Base-by-base conservation (phyloP, 2,329 filamentous ascomycete species). In the Purpureocillium lavendulum region DNA sequence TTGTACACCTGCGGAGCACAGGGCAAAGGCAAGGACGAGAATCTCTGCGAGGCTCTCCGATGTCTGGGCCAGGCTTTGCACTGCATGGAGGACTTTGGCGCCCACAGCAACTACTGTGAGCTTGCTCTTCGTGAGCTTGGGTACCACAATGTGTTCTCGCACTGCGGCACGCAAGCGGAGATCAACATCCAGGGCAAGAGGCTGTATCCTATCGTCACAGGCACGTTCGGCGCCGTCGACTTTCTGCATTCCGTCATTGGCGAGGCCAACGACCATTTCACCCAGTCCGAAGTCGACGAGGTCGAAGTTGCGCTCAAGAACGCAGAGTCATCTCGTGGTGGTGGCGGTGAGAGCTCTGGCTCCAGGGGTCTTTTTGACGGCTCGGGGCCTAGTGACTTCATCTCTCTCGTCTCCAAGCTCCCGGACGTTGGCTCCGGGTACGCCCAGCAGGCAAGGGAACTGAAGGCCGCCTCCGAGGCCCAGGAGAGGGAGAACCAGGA, bases 81-180 rank as follows among this genome's bases (percentile, higher is more conserved):
- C 59, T 86, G 81, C 34, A 71, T 89, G 55, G 84, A 89, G 72
- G 74, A 89, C 49, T 92, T 75, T 67, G 80, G 81, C 35, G 85
- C 85, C 2, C 85, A 90, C 60, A 87, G 82, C 55, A 90, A 90
- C 62, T 92, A 90, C 61, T 82, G 80, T 51, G 86, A 92, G 59
- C 71, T 90, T 43, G 82, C 75, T 4, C 70, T 92, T 21, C 75
- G 81, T 21, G 86, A 92, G 56, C 87, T 75, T 67, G 81, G 81
- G 31, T 84, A 85, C 12, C 84, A 87, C 60, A 85, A 81, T 47
- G 88, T 90, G 15, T 90, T 88, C 49, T 66, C 85, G 7, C 85
- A 89, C 53, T 84, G 80, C 38, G 86, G 86, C n/a, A 58, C 64
- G 3, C 63, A 65, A 8, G 77, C 84, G 0, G 71, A 85, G 55